These are phyloP conservation scores for Spinacia oleracea DNA, from an alignment of 179 eudicot genomes.

Conservation along the genomic window DNA sequence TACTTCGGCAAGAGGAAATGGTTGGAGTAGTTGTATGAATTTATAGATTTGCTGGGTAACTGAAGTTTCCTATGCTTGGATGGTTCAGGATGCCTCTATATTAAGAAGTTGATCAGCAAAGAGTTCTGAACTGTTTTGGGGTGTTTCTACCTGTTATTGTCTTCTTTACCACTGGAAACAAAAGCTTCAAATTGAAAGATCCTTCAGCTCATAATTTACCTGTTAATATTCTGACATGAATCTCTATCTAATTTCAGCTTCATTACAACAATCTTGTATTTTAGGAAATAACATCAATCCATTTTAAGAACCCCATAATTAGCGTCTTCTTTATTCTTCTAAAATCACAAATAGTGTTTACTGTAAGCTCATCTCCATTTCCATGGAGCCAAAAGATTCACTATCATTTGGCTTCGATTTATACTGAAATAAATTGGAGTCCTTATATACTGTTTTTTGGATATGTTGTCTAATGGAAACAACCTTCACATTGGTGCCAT, in stretches of 20 bases:
- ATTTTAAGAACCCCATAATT: not conserved
- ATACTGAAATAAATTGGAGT: not conserved
- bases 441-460: not conserved
- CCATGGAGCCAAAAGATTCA: not conserved
- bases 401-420: no score
- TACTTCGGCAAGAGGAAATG: not conserved
- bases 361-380: not conserved
- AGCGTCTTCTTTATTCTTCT: no score
- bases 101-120: not conserved
- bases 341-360: no score
- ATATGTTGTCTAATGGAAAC: not conserved
- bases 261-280: not conserved
- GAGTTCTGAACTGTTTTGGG: not conserved
- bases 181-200: not conserved
- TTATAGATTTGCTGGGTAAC: not conserved
- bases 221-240: not conserved
- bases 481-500: not conserved
- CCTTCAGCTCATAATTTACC: not conserved
- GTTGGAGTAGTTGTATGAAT: not conserved
- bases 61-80: not conserved
- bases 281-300: not conserved
- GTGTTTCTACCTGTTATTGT: not conserved
- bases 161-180: not conserved
- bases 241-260: not conserved
- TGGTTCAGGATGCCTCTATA: not conserved